Percentiles rank a stretch among this genome's conserved stretches.
Conservation (phyloP, 805 yeast species). For the Komagataella populi region DNA sequence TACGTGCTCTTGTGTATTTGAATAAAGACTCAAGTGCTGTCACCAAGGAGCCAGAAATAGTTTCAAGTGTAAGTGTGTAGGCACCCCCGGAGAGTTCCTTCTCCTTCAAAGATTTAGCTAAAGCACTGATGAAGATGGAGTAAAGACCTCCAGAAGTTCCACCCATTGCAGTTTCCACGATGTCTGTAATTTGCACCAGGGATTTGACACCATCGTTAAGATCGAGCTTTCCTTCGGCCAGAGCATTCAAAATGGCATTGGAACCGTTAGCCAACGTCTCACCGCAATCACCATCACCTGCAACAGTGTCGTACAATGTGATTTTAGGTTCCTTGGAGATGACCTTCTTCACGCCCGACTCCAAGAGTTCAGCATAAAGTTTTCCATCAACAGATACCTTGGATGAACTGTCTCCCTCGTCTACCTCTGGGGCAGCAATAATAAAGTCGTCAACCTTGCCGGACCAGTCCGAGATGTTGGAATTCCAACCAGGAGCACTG, state of each 20-base stretch:
- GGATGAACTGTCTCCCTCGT: slow-evolving; percentile 17
- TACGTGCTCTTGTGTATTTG: slow-evolving; percentile 80
- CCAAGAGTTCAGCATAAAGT: slow-evolving; percentile 20
- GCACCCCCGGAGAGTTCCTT: slow-evolving; percentile 21
- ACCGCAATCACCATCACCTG: slow-evolving; percentile 97
- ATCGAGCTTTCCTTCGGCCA: slow-evolving; percentile 24
- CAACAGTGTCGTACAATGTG: slow-evolving; percentile 74
- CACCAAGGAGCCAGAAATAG: slow-evolving; percentile 34
- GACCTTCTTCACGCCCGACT: slow-evolving; percentile 35
- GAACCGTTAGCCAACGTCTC: slow-evolving; percentile 81
- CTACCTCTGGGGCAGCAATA: slow-evolving; percentile 14
- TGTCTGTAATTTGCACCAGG: slow-evolving; percentile 60
- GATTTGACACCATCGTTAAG: slow-evolving; percentile 40
- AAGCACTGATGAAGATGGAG: slow-evolving; percentile 71
- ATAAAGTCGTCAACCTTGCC: slow-evolving; percentile 10
- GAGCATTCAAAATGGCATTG: slow-evolving; percentile 45
- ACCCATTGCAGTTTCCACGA: slow-evolving; percentile 85
- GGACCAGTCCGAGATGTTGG: slow-evolving; percentile 18
- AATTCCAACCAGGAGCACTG: slow-evolving; percentile 75
- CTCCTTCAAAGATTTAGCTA: slow-evolving; percentile 38
- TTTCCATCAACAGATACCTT: slow-evolving; percentile 16
- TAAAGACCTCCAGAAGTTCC: slow-evolving; percentile 94
- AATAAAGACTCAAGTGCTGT: slow-evolving; percentile 60
- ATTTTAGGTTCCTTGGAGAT: slow-evolving; percentile 68
- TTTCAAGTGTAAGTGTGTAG: slow-evolving; percentile 16